Evolutionary conservation across 169 alveolate species (phyloP), one percentile per base, ranked within the genome.

Genomic region (Plasmodium vivax): DNA sequence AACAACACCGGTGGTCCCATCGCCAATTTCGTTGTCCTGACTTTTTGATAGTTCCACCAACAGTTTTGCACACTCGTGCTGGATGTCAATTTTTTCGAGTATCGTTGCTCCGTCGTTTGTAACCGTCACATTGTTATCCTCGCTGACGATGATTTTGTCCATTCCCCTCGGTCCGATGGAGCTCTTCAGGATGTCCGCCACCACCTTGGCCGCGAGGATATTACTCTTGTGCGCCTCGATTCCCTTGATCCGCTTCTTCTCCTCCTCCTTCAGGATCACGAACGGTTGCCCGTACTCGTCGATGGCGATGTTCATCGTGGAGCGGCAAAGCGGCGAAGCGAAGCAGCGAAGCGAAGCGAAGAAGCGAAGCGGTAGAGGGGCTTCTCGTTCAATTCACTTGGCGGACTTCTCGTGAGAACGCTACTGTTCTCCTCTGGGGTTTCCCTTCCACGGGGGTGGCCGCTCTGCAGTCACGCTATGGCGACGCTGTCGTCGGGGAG

Each of bases 1-100:
- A 23, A 99, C 99, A 51, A 99, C 99, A 7, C 99, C 99, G 2
- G 99, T 99, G 80, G 99, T 99, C 38, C 99, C 99, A 95, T 99
- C 99, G 47, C 99, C 99, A 74, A 99, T 98, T 96, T 99, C 99
- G 83, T 98, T 99, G 92, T 99, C 99, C 97, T 99, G 99, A 85
- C 99, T 97, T 91, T 98, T 96, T 16, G 99, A 98, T 34, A 99
- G 97, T 93, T 99, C 99, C 14, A 99, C 99, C 88, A 99, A 96
- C 38, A 99, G 97, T 96, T 98, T 99, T 56, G 99, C 99, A 85
- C 99, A 98, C 93, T 99, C 99, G 95, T 98, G 99, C 94, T 98
- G 95, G 75, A 98, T 99, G 94, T 99, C 99, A 99, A 99, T 99
- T 95, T 98, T 98, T 58, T 99, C 99, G 82, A 99, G 92, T 30